Evolutionary conservation across 345 rosid genomes (phyloP), one percentile per base, ranked within the genome.

Genomic region (Populus pruinosa): DNA sequence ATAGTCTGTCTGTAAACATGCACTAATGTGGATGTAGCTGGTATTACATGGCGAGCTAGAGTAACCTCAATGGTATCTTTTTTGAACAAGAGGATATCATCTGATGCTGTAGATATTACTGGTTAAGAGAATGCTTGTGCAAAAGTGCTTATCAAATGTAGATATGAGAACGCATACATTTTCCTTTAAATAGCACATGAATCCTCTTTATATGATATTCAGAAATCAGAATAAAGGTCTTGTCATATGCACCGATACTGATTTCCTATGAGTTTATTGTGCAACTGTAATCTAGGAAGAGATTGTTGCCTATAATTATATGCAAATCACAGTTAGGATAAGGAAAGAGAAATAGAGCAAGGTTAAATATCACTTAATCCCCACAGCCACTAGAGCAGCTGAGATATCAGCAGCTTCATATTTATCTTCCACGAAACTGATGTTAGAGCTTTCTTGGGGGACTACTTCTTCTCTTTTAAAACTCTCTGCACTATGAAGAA

Each of bases 391-490:
- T 59, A 92, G 69, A 33, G 89, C 87, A 72, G 84, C 83, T 69
- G 87, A 72, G 70, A 93, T 89, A 38, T 88, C 83, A 41, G 81
- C 80, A 43, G 84, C 79, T 78, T 87, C 90, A 69, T 72, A 81
- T 41, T 78, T 83, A 50, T 85, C 89, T 23, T 87, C 78, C 68
- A 83, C 70, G 21, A 78, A 84, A 74, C 80, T 67, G 62, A 88
- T 77, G 78, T 85, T 90, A 72, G 90, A 87, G 79, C 83, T 87
- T 25, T 78, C 91, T 27, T 61, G 78, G 31, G 88, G 80, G 56
- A 88, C 87, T 64, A 74, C 81, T 44, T 92, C 92, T 82, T 88
- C 89, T 80, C 83, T 89, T 82, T 87, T 90, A 65, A 86, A 88
- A 56, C 84, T 86, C 62, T 92, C 95, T 80, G 82, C 89, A 62